Evolutionary conservation across 2,329 filamentous ascomycete genomes (phyloP).

Genomic region (Apiospora kogelbergensis): DNA sequence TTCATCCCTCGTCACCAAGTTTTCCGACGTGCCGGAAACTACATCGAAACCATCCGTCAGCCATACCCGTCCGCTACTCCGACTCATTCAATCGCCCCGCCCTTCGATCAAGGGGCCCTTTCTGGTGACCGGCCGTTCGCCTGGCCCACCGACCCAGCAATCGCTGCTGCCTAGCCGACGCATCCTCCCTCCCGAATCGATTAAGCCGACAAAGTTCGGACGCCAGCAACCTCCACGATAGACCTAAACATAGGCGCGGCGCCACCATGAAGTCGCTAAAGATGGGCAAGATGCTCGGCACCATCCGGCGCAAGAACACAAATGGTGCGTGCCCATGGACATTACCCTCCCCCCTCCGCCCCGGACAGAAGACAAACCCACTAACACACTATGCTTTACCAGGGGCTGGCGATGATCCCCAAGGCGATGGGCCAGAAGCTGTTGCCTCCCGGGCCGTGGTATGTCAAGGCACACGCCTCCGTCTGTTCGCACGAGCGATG

Average conservation of each 20-base stretch:
- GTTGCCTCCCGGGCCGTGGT: slow-evolving; percentile 67
- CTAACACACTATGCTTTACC: slow-evolving; percentile 12
- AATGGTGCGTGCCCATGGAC: slow-evolving; percentile 18
- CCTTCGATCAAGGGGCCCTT: background rate
- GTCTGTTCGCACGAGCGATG: background rate
- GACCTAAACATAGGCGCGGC: background rate
- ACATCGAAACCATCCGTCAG: background rate
- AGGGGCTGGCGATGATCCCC: slow-evolving; percentile 7
- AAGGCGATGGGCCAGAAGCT: slow-evolving; percentile 62
- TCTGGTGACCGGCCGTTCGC: background rate
- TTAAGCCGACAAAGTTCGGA: background rate
- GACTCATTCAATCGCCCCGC: background rate
- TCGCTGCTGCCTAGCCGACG: background rate
- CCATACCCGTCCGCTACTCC: background rate
- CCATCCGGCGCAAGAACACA: slow-evolving; percentile 50
- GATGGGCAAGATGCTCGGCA: slow-evolving; percentile 57
- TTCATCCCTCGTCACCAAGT: background rate
- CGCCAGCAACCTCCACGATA: background rate
- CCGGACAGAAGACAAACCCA: background rate
- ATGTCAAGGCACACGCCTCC: slow-evolving; percentile 33
- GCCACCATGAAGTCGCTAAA: slow-evolving; percentile 47
- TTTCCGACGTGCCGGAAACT: background rate
- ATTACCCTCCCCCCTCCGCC: slow-evolving; percentile 12
- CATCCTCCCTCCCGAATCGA: background rate
- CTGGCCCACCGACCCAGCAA: background rate